Conservation (phyloP, 129 eudicot species). For the Lactuca sativa region DNA sequence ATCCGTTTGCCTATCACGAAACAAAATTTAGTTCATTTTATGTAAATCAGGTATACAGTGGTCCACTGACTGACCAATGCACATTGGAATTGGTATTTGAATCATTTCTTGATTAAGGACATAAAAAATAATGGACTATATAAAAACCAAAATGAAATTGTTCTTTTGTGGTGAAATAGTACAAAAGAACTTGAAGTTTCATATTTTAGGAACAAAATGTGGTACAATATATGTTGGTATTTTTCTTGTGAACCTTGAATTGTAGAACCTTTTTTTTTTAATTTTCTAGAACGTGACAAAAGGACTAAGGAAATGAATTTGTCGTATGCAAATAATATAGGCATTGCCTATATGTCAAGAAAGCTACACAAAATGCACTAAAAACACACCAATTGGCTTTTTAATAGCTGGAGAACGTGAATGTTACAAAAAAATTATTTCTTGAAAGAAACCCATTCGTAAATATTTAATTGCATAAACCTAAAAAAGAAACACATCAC, state of each 20-base stretch:
- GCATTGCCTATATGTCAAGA: slow-evolving; percentile 29
- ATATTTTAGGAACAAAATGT: slow-evolving; percentile 3
- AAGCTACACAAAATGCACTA: slow-evolving; percentile 32
- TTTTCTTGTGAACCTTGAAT: background rate
- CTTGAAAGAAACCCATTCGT: slow-evolving; percentile 18
- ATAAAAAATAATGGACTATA: background rate
- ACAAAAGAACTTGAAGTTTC: background rate
- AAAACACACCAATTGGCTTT: slow-evolving; percentile 20
- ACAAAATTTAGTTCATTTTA: background rate
- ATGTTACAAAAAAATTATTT: slow-evolving; percentile 30
- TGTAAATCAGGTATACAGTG: too few species aligned
- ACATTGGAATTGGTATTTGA: too few species aligned
- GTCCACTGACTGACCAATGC: too few species aligned
- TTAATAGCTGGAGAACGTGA: slow-evolving; percentile 33
- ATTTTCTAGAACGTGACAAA: background rate
- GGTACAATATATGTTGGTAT: background rate
- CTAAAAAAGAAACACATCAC: slow-evolving; percentile 26
- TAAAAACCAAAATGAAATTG: too few species aligned
- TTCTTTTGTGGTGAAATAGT: background rate
- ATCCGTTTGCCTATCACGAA: slow-evolving; percentile 68
- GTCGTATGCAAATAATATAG: slow-evolving; percentile 22
- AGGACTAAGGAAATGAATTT: slow-evolving; percentile 7
- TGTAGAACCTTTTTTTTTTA: background rate
- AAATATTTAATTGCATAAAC: slow-evolving; percentile 23
- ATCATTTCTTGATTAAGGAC: background rate